Evolutionary conservation across 805 yeast species (phyloP), one percentile per base, ranked within the genome.

Genomic region (Lachancea cidri): DNA sequence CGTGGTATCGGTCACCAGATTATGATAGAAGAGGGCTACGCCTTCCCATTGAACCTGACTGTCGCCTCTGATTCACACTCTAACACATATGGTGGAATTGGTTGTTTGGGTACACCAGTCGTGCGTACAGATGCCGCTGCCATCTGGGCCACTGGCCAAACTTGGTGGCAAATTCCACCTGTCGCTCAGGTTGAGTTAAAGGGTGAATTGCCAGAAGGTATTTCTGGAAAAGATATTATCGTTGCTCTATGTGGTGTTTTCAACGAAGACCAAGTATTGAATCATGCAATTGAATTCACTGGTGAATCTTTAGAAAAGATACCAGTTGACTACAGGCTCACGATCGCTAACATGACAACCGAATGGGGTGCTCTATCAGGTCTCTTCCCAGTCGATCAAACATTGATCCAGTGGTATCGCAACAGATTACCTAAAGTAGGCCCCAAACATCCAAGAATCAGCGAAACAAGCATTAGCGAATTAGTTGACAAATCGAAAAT

Each of bases 91-190:
- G 98, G 99, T 52, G 99, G 99, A 58, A 72, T 93, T 36, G 98
- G 98, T 15, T 72, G 95, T 17, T 70, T 93, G 43, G 99, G 99
- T 39, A 94, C 98, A 2, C 98, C 99, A 7, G 84, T 93, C 41
- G 99, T 93, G 42, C 78, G 99, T 66, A 93, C 99, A 0, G 99
- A 93, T 66, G 98, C 98, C 17, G 99, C 99, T 3, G 79, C 97
- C 7, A 91, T 93, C 50, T 93, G 99, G 99, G 98, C 99, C 9
- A 93, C 99, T 0, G 98, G 98, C 31, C 95, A 88, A 68, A 93
- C 98, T 3, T 93, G 99, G 99, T 93, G 98, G 98, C 98, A 94
- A 76, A 86, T 93, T 41, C 99, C 99, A 2, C 98, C 98, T 0
- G 98, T 93, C 17, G 98, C 98, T 27, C 79, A 81, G 55, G 98